phyloP scores from a whole-genome alignment of 768 basidiomycete species.

The Cystobasidiopsis lactophilus region DNA sequence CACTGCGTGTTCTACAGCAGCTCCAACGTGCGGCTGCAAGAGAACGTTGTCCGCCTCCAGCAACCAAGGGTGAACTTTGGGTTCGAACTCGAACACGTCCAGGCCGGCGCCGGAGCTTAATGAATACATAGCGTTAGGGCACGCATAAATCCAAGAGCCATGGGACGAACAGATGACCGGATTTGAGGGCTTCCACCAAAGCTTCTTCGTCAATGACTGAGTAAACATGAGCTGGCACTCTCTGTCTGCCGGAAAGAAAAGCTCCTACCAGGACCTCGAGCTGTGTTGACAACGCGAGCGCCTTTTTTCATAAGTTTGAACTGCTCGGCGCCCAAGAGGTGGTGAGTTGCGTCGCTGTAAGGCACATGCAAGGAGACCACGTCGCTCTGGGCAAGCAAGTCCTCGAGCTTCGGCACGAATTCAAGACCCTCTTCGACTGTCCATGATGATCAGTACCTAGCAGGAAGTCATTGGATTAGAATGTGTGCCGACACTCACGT shows the following conservation, averaged over 20 bases:
- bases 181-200: constrained; percentile 24
- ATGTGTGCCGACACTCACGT: too few relatives aligned
- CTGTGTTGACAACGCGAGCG: constrained; percentile 21
- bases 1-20: too few relatives aligned
- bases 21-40: constrained; percentile 2
- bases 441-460: too few relatives aligned
- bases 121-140: too few relatives aligned
- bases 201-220: constrained; percentile 23
- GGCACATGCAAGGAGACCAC: constrained; percentile 43
- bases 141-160: too few relatives aligned
- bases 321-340: constrained; percentile 32
- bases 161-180: constrained; percentile 23
- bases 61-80: constrained; percentile 15
- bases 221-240: too few relatives aligned
- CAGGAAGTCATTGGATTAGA: too few relatives aligned
- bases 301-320: constrained; percentile 36
- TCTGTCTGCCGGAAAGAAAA: too few relatives aligned
- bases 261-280: constrained; percentile 2
- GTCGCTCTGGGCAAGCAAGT: constrained; percentile 36
- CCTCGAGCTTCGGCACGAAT: constrained; percentile 30
- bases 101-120: constrained; percentile 24
- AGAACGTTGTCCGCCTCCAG: constrained; percentile 4
- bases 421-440: constrained; percentile 2
- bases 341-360: constrained; percentile 32
- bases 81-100: constrained; percentile 26